Percentiles rank a stretch among this genome's conserved stretches.
Conservation (phyloP, 2,329 filamentous ascomycete species). For the Exophiala phaeomuriformis region DNA sequence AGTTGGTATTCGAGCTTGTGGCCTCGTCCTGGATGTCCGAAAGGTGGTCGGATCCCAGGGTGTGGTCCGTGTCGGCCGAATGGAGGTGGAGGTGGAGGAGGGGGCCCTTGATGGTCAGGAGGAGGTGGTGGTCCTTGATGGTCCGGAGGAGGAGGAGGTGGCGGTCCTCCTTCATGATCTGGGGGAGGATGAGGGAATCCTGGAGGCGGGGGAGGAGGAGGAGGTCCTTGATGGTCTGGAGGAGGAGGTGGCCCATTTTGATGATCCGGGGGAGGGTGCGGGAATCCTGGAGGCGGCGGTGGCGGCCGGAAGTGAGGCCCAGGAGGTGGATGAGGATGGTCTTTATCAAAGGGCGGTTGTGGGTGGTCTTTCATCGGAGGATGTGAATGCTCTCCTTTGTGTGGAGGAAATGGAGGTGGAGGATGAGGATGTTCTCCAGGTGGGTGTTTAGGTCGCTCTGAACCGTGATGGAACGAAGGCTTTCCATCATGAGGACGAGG, state of each 20-base stretch:
- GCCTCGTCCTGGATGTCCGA: not conserved
- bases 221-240: not conserved
- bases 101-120: slow-evolving; percentile 9
- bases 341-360: not conserved
- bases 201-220: not conserved
- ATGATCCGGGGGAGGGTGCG: slow-evolving; percentile 1
- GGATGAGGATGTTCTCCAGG: not conserved
- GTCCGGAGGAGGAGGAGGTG: slow-evolving; percentile 1
- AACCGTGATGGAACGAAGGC: too few species aligned
- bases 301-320: not conserved
- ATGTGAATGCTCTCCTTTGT: not conserved
- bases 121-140: slow-evolving; percentile 1
- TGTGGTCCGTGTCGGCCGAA: slow-evolving; percentile 1
- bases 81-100: slow-evolving; percentile 4
- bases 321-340: slow-evolving; percentile 3
- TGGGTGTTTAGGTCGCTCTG: not conserved
- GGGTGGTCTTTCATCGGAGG: not conserved
- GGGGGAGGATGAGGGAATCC: not conserved
- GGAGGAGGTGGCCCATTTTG: not conserved
- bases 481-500: not conserved
- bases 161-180: not conserved
- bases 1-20: slow-evolving; percentile 6
- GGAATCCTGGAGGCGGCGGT: not conserved
- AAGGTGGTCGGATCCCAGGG: not conserved
- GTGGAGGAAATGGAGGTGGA: slow-evolving; percentile 1